These are phyloP conservation scores for Reutealis trisperma DNA, from an alignment of 345 rosid species.

Conservation along the genomic window DNA sequence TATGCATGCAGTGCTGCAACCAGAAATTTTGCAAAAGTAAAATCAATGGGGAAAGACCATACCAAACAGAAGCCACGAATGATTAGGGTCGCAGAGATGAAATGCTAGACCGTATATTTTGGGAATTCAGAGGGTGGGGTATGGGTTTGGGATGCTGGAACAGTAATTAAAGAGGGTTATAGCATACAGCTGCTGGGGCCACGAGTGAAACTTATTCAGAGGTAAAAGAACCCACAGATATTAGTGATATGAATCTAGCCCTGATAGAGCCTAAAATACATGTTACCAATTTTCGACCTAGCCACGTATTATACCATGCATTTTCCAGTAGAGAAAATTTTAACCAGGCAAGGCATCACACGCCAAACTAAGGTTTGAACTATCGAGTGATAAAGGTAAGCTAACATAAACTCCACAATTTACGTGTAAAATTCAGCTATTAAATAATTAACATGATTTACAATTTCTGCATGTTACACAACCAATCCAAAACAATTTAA, in stretches of 20 bases:
- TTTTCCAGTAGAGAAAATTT: not conserved
- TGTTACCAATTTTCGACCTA: too few species aligned
- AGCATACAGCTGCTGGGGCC: too few species aligned
- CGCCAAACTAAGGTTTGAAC: not conserved
- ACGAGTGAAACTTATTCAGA: too few species aligned
- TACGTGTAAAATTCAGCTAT: not conserved
- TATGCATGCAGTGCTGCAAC: slow-evolving; percentile 71
- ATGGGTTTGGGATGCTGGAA: not conserved
- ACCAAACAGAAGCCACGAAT: not conserved
- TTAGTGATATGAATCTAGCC: too few species aligned
- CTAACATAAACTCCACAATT: not conserved
- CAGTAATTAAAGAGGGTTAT: not conserved
- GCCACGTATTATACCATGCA: too few species aligned
- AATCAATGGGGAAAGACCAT: not conserved
- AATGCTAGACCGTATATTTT: not conserved
- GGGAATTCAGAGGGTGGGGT: too few species aligned
- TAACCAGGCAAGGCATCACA: not conserved
- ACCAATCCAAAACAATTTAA: not conserved
- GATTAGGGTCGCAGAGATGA: not conserved
- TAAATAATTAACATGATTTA: not conserved
- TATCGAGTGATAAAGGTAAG: not conserved
- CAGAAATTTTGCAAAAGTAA: not conserved
- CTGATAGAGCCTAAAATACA: too few species aligned
- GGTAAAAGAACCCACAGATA: too few species aligned
- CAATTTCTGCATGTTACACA: not conserved